Base-by-base conservation (phyloP, 345 rosid genomes). In the Dimocarpus longan region DNA sequence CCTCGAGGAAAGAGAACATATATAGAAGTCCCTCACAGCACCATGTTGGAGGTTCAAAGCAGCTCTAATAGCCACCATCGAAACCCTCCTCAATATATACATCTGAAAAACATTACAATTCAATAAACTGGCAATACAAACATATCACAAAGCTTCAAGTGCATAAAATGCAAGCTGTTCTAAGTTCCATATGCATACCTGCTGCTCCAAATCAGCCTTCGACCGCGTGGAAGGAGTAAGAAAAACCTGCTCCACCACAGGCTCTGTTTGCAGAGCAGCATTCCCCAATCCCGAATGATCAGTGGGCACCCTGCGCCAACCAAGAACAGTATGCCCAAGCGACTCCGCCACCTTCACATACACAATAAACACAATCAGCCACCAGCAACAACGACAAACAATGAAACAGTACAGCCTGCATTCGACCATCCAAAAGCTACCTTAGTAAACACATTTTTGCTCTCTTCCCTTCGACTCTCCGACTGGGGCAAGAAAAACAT, bases 1-100 rank as follows among this genome's bases (percentile, higher is more conserved):
- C 99, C 98, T 92, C 16, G 99, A 97, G 70, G 99, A 97, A 69
- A 97, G 91, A 74, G 99, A 97, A 85, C 99, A 97, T 54, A 97
- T 97, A 82, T 97, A 97, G 83, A 97, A 97, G 87, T 97, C 99
- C 85, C 77, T 89, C 59, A 83, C 90, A 46, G 89, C 90, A 66
- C 99, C 99, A 80, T 94, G 88, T 70, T 92, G 91, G 67, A 97
- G 98, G 85, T 93, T 97, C 84, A 94, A 79, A 0, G 98, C 98
- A 75, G 97, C 92, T 74, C 96, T 89, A 68, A 97, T 97, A n/a
- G 98, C 95, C 74, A 88, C 98, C 99, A 97, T 97, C 28, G 99
- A 89, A 71, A 94, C 85, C 85, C 97, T 92, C 78, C 99, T 79
- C 65, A 97, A 87, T 76, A 97, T 94, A 80, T 97, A 97, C 98